Percentiles rank a stretch among this genome's conserved stretches.
Evolutionary conservation across 1,284 basidiomycete genomes (phyloP).

Genomic region (Cryptococcus jaspeensis): DNA sequence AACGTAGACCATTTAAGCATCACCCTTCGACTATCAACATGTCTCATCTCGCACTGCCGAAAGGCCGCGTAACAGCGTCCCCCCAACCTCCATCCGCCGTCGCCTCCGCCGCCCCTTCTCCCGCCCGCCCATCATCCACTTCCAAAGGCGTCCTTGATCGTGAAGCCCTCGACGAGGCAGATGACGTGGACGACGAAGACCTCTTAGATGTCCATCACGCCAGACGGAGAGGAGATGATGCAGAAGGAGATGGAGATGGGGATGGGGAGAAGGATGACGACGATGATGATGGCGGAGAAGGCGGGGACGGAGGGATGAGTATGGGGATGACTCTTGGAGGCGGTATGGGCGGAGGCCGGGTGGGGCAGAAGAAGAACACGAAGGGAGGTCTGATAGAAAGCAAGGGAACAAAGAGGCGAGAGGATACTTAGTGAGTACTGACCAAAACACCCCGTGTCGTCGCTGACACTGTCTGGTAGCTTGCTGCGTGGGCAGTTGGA

Average conservation of each 20-base stretch:
- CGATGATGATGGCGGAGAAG: conserved; percentile 2
- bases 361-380: conserved; percentile 5
- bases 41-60: conserved; percentile 14
- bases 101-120: too few relatives aligned
- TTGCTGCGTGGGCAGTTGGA: conserved; percentile 39
- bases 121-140: background rate
- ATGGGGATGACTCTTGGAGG: background rate
- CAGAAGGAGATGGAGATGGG: conserved; percentile 17
- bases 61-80: too few relatives aligned
- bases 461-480: conserved; percentile 11
- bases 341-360: background rate
- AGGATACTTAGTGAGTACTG: conserved; percentile 15
- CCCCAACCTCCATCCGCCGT: too few relatives aligned
- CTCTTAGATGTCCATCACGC: conserved; percentile 13
- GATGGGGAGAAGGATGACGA: conserved; percentile 18
- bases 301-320: background rate
- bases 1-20: too few relatives aligned
- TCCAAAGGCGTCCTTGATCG: conserved; percentile 11
- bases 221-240: conserved; percentile 13
- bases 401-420: conserved; percentile 16
- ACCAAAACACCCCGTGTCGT: background rate
- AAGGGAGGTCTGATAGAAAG: conserved; percentile 10
- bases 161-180: conserved; percentile 20
- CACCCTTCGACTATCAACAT: background rate
- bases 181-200: conserved; percentile 24